These are phyloP conservation scores for Capsicum chinense DNA, from an alignment of 257 asterid species.

Conservation along the genomic window DNA sequence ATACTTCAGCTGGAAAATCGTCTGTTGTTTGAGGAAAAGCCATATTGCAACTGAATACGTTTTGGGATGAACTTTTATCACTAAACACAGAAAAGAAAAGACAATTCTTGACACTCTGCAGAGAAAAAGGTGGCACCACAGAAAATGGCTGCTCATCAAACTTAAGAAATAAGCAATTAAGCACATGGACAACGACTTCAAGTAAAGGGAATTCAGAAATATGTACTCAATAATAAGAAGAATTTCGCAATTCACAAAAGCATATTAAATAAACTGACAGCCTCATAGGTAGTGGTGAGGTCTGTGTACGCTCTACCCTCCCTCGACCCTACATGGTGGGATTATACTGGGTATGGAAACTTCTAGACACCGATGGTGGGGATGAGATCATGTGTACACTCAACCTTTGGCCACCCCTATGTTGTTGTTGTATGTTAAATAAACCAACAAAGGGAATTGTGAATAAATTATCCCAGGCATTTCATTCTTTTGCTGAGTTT, in stretches of 20 bases:
- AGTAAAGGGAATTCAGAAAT: conserved; percentile 14
- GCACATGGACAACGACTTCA: background rate
- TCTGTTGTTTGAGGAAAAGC: conserved; percentile 45
- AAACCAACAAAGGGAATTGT: background rate
- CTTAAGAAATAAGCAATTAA: background rate
- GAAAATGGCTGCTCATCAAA: background rate
- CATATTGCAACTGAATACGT: conserved; percentile 44
- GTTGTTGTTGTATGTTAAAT: too few species aligned
- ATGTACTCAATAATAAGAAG: background rate
- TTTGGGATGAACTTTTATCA: conserved; percentile 55
- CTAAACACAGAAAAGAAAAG: conserved; percentile 40
- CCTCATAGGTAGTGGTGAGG: too few species aligned
- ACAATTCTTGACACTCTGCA: conserved; percentile 20
- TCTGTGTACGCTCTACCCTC: too few species aligned
- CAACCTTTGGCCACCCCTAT: too few species aligned
- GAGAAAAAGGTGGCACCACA: conserved; percentile 6
- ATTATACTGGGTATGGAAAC: too few species aligned
- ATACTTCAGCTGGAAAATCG: conserved; percentile 49
- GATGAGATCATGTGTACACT: too few species aligned
- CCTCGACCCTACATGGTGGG: too few species aligned
- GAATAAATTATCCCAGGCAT: background rate
- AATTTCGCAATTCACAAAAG: conserved; percentile 11
- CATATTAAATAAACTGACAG: background rate
- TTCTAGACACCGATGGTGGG: too few species aligned
- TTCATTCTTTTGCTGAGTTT: background rate